Evolutionary conservation across 2,329 filamentous ascomycete genomes (phyloP), one percentile per base, ranked within the genome.

Genomic region (Arthrobotrys sphaeroides): DNA sequence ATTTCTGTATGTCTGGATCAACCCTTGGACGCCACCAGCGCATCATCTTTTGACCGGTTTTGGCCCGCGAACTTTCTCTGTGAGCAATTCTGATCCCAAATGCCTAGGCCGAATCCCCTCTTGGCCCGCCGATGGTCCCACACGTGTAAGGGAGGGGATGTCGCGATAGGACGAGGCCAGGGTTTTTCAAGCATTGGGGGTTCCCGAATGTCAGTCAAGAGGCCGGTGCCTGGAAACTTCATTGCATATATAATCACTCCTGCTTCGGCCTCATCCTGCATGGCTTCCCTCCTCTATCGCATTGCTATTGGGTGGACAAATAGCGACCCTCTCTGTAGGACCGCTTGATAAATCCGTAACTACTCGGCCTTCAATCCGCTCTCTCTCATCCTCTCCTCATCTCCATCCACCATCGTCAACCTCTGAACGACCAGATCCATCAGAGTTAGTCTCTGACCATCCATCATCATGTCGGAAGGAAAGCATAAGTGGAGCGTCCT

Each of bases 91-190:
- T 45, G 38, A 28, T 62, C 40, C 55, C 57, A 45, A 57, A 72
- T 72, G 57, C 53, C 65, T 42, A 61, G 53, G 18, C 24, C 33
- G 42, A n/a, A 6, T 24, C 33, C 9, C 18, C 10, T 55, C 55
- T 70, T 62, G 55, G 66, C 66, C 13, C n/a, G 36, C 20, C 12
- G 12, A 33, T 53, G 31, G 55, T 24, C 20, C 60, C 60, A 73
- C 69, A 66, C 61, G 60, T 66, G 69, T 43, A 36, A 38, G 61
- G 40, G 61, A 62, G 36, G 16, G 24, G 18, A 53, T 74, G 55
- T 74, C 53, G 61, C 70, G 55, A 74, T 74, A 68, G 70, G 62
- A 60, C 33, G 43, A 62, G 33, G 31, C 66, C 9, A 47, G 43
- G 45, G 45, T 42, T 20, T 69, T 47, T 18, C 24, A 6, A 33